phyloP scores from a whole-genome alignment of 1,139 yeast species.

The Diutina mesorugosa region DNA sequence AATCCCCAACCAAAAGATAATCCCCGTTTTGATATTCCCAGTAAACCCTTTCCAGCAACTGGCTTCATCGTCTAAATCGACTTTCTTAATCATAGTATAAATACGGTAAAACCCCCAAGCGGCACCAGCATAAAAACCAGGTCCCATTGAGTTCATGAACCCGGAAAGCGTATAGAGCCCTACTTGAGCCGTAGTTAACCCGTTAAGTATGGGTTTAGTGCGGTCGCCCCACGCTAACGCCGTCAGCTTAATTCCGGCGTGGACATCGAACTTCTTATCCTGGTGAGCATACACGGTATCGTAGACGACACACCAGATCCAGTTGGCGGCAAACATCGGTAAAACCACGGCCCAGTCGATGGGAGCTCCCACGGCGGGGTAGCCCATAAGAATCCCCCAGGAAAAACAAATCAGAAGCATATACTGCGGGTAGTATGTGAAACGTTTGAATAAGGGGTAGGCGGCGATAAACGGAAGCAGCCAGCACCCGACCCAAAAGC shows the following conservation, averaged over 20 bases:
- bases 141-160: constrained; percentile 71
- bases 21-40: constrained; percentile 72
- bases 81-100: constrained; percentile 51
- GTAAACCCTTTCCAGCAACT: constrained; percentile 76
- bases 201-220: constrained; percentile 56
- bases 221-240: constrained; percentile 87
- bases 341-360: constrained; percentile 63
- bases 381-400: constrained; percentile 93
- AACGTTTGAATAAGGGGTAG: constrained; percentile 86
- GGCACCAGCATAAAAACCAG: constrained; percentile 62
- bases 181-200: constrained; percentile 55
- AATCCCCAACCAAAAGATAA: constrained; percentile 66
- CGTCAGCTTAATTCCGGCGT: constrained; percentile 88
- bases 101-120: constrained; percentile 59
- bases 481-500: constrained; percentile 73
- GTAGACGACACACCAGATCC: constrained; percentile 89
- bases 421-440: constrained; percentile 90
- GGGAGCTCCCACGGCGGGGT: constrained; percentile 85
- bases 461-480: constrained; percentile 72
- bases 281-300: constrained; percentile 98
- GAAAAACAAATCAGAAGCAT: constrained; percentile 73
- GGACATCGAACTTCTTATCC: constrained; percentile 75
- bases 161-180: constrained; percentile 62
- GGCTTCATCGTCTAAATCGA: constrained; percentile 65
- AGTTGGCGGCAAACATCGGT: constrained; percentile 66